Base-by-base conservation (phyloP, 495 filamentous ascomycete genomes). In the Xylaria castorea region DNA sequence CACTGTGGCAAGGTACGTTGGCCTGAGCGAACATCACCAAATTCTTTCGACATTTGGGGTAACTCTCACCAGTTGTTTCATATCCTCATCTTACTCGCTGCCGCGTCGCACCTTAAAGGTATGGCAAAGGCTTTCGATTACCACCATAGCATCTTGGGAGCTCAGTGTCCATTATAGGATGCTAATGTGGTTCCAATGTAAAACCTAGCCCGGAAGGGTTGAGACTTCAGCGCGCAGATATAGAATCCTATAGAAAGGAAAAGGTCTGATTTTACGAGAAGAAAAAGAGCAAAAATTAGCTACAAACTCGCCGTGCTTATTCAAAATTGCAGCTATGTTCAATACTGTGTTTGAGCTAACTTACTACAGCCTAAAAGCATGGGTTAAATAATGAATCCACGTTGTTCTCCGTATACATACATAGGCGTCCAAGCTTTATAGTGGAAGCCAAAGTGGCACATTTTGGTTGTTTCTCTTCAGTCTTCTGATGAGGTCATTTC, bases 21-120 rank as follows among this genome's bases (percentile, higher is more conserved):
- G 81, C 92, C 92, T 0, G 92, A 94, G 80, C 84, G 90, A 61
- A 84, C 79, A 61, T 84, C 77, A 58, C 92, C 92, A 1, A 89
- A 91, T 3, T 75, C 75, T 2, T 94, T 93, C 75, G 93, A 95
- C 78, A 89, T 94, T 42, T 92, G 88, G 85, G 93, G 92, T 14
- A 89, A 87, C 75, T 94, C 91, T 11, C 93, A 95, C 76, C 93
- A 95, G 81, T 86, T 94, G 38, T 95, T 95, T 76, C 93, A 95
- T 80, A 82, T 92, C 25, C 85, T 92, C 62, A 91, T 95, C 38
- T 77, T 93, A 30, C 75, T 90, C 58, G 92, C 92, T 3, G 92
- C 90, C 8, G 85, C 84, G 3, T 78, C 87, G 0, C 92, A 94
- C 77, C 77, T 93, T 57, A 82, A 85, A 61, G 92, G 91, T 40